A percentile compares a stretch with the other conserved stretches of the same genome.
These are phyloP conservation scores for Tolypocladium guangdongense DNA, from an alignment of 2,329 filamentous ascomycete genomes.

Conservation along the genomic window DNA sequence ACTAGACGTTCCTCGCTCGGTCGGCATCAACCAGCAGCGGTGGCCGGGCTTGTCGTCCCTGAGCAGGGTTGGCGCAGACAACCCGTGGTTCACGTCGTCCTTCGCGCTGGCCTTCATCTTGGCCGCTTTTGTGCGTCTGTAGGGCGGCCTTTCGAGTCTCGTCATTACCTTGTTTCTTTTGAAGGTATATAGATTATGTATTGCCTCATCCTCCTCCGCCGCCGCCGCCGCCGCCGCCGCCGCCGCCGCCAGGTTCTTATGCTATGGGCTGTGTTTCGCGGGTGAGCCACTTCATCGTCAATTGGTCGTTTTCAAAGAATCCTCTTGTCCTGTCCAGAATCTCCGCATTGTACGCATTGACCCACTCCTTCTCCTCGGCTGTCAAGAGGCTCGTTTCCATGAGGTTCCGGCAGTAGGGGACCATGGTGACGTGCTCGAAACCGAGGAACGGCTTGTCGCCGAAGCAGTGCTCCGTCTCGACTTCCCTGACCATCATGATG, in stretches of 20 bases:
- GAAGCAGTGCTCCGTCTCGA: constrained; percentile 77
- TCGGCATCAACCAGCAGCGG: constrained; percentile 23
- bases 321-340: constrained; percentile 71
- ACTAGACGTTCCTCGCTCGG: constrained; percentile 25
- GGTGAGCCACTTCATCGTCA: constrained; percentile 71
- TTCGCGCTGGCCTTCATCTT: constrained; percentile 66
- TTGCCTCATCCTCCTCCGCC: not conserved
- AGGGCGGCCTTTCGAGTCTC: constrained; percentile 6
- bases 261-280: constrained; percentile 65
- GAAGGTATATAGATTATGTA: not conserved
- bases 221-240: too few species aligned
- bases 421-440: constrained; percentile 96
- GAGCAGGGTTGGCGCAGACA: constrained; percentile 40
- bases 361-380: constrained; percentile 65
- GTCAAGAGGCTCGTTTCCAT: constrained; percentile 68
- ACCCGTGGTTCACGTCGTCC: constrained; percentile 54
- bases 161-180: not conserved
- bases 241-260: constrained; percentile 2
- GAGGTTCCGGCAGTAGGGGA: constrained; percentile 82
- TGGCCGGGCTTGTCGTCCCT: constrained; percentile 26
- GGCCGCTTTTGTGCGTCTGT: constrained; percentile 40
- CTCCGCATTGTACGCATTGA: constrained; percentile 76
- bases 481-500: constrained; percentile 80
- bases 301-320: constrained; percentile 62
- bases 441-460: constrained; percentile 90